Percentiles rank a stretch among this genome's conserved stretches.
These are phyloP conservation scores for Starmerella scarabaei DNA, from an alignment of 805 yeast genomes.

Conservation along the genomic window DNA sequence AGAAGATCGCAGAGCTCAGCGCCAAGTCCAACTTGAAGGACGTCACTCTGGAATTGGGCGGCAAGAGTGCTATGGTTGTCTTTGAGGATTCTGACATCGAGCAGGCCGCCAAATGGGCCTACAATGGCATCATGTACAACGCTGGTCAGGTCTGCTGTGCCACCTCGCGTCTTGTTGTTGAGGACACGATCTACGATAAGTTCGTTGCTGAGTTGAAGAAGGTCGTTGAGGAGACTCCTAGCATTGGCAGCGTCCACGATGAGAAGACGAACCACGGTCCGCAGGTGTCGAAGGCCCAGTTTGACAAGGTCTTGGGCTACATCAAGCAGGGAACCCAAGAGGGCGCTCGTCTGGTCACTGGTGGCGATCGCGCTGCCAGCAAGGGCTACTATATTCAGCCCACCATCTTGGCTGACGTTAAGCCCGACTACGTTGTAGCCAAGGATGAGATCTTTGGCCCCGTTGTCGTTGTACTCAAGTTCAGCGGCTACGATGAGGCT, in stretches of 20 bases:
- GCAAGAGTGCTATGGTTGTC: conserved; percentile 86
- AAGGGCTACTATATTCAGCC: conserved; percentile 45
- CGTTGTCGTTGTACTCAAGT: conserved; percentile 71
- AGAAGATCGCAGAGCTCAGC: conserved; percentile 64
- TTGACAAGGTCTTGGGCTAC: conserved; percentile 62
- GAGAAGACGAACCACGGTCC: conserved; percentile 79
- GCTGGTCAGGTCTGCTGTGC: conserved; percentile 96
- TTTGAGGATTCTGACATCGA: conserved; percentile 76
- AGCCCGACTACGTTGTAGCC: conserved; percentile 59
- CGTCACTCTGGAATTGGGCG: conserved; percentile 90
- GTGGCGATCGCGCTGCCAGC: conserved; percentile 65
- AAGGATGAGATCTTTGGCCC: conserved; percentile 94
- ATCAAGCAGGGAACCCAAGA: conserved; percentile 66
- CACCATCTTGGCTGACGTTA: conserved; percentile 75
- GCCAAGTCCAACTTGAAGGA: conserved; percentile 74
- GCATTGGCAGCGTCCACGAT: conserved; percentile 76
- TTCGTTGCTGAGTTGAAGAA: conserved; percentile 47
- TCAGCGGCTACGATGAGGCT: conserved; percentile 71
- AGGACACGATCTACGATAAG: conserved; percentile 70
- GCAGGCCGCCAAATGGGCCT: conserved; percentile 60
- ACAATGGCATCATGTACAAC: conserved; percentile 78
- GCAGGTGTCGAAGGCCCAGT: conserved; percentile 71
- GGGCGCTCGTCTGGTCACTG: conserved; percentile 59
- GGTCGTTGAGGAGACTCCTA: conserved; percentile 35
- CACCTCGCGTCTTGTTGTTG: conserved; percentile 82